Conservation (phyloP, 2,329 filamentous ascomycete species). For the Biscogniauxia marginata region DNA sequence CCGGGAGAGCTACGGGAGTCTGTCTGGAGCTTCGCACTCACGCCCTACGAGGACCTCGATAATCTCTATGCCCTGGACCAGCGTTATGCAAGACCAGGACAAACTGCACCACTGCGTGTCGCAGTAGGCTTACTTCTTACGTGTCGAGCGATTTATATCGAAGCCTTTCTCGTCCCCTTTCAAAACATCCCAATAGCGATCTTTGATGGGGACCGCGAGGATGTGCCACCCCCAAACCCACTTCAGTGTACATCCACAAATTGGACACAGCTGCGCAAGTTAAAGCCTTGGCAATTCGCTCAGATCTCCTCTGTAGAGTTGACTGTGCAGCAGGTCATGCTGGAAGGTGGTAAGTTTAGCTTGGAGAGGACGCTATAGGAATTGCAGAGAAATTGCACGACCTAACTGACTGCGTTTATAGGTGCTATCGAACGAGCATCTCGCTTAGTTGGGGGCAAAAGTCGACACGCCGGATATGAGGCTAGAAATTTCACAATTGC, state of each 20-base stretch:
- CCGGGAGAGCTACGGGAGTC: conserved; percentile 26
- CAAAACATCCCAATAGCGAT: conserved; percentile 24
- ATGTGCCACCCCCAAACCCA: conserved; percentile 16
- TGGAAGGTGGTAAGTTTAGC: conserved; percentile 27
- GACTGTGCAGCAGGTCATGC: conserved; percentile 21
- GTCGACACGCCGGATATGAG: conserved; percentile 21
- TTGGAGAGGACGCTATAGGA: neutral
- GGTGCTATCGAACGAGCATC: conserved; percentile 24
- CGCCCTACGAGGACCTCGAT: conserved; percentile 21
- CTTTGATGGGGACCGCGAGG: conserved; percentile 20
- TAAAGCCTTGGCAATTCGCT: conserved; percentile 30
- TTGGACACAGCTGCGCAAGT: conserved; percentile 7
- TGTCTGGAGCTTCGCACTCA: conserved; percentile 28
- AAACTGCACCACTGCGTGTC: conserved; percentile 23
- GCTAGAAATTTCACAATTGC: conserved; percentile 11
- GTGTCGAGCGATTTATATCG: conserved; percentile 29
- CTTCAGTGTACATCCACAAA: conserved; percentile 16
- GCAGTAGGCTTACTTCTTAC: conserved; percentile 23
- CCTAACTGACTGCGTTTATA: conserved; percentile 3
- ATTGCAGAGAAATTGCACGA: neutral
- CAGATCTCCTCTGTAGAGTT: conserved; percentile 26
- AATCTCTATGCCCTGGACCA: conserved; percentile 13
- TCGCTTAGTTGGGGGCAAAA: conserved; percentile 20
- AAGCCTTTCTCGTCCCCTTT: conserved; percentile 28
- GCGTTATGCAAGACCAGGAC: conserved; percentile 22